Evolutionary conservation across 371 early-diverging fungal genomes (phyloP).

Genomic region (Mortierella sp.): DNA sequence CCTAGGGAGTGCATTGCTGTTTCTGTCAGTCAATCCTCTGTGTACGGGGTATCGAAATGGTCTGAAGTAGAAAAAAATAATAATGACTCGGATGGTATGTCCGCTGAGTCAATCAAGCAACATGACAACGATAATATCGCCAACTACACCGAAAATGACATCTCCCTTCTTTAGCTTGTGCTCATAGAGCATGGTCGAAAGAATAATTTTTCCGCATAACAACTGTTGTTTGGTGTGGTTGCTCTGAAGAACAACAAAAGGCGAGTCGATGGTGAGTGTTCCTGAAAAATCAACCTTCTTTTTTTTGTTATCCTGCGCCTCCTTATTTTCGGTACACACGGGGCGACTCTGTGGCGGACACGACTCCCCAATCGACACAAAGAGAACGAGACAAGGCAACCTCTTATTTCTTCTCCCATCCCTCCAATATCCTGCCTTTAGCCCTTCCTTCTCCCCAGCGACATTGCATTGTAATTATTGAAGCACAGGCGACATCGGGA

Average conservation of each 20-base stretch:
- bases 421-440: background rate
- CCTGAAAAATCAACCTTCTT: conserved; percentile 20
- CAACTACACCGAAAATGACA: background rate
- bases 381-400: too few species aligned
- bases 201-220: background rate
- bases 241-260: background rate
- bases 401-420: background rate
- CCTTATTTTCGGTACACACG: background rate
- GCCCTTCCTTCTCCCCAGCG: background rate
- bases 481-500: background rate
- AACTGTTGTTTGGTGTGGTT: conserved; percentile 1
- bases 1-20: background rate
- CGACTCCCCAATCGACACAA: background rate
- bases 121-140: background rate
- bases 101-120: background rate
- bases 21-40: background rate
- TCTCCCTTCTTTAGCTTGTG: background rate
- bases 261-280: conserved; percentile 5
- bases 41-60: background rate
- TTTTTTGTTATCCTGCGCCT: conserved; percentile 11
- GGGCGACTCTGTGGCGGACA: background rate
- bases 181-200: background rate
- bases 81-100: background rate
- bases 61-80: background rate
- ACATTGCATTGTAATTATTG: background rate